Base-by-base conservation (phyloP, 2,329 filamentous ascomycete species). In the Aureobasidium uvarum region DNA sequence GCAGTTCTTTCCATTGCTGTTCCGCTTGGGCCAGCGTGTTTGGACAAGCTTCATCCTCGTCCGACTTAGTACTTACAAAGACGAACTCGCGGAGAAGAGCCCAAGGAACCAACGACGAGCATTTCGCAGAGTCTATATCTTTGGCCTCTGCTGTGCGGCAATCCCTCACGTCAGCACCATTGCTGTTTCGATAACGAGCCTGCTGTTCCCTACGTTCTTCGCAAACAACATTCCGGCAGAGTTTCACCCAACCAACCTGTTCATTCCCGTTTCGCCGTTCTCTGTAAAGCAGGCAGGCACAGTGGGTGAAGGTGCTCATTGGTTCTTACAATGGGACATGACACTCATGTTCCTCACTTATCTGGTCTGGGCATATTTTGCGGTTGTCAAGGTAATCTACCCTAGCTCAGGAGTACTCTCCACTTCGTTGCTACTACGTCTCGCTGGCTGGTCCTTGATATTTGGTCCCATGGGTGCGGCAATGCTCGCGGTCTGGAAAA, bases 301-400 rank as follows among this genome's bases (percentile, higher is more conserved):
- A 18, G 43, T 65, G 5, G 63, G 54, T 2, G n/a, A 46, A 36
- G 63, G 63, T n/a, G 63, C 63, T 8, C 63, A 65, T 31, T 65
- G 63, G 52, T 65, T 65, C n/a, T 54, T 65, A 18, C 63, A 65
- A 33, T 65, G 63, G 63, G 63, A 65, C 36, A 56, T 58, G 52
- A 41, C 46, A 33, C 31, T 65, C 33, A 65, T 56, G 43, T 65
- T 56, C 18, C 33, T 33, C 36, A 51, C 45, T 1, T 65, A 58
- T 18, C 25, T 59, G 7, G 41, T 52, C 18, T 65, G 63, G 63
- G 45, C 63, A 25, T 65, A 48, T 33, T 50, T 48, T 23, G 41
- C 52, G 1, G 48, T 28, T 3, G n/a, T 65, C 18, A 43, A 33
- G 39, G 52, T 50, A 14, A 52, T 38, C n/a, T 25, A 43, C 33